Base-by-base conservation (phyloP, 148 eudicot genomes). In the Euryodendron excelsum region DNA sequence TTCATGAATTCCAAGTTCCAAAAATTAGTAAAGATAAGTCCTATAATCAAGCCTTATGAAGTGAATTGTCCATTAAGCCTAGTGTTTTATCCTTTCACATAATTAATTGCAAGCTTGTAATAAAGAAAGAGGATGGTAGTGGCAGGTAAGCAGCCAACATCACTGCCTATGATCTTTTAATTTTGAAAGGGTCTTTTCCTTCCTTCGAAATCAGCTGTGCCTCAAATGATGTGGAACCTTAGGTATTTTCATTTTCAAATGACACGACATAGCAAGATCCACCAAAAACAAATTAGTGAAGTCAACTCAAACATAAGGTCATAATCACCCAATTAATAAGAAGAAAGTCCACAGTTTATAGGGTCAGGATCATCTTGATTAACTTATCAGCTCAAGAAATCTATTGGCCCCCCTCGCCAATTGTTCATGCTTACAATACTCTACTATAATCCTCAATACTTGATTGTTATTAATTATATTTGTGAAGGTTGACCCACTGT, bases 181-280 rank as follows among this genome's bases (percentile, higher is more conserved):
- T 34, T 74, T 37, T 56, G 66, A 74, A 37, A 58, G 28, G 33
- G 60, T 71, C 59, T 50, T 50, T 30, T 72, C n/a, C 60, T 48
- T 70, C 20, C 53, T 9, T n/a, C n/a, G n/a, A n/a, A n/a, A n/a
- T n/a, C n/a, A n/a, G n/a, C n/a, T n/a, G n/a, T n/a, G n/a, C 66
- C 20, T 14, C 34, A 36, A 39, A 74, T 25, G 6, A 39, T 3
- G 33, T 59, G 10, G 36, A 60, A 74, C 15, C 34, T 13, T 41
- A 21, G 30, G 21, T 17, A 36, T 36, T 30, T 73, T 53, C 33
- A 62, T 41, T 23, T 74, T 6, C 27, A 4, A 17, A 58, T 74
- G 66, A 36, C 37, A 64, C 69, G 27, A 15, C 66, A 60, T 28
- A 17, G 18, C 8, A 75, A 44, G 39, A 62, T 28, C 30, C 28